Percentiles rank a stretch among this genome's conserved stretches.
phyloP scores from a whole-genome alignment of 192 early-diverging fungal species.

The Globomyces pollinis-pini region DNA sequence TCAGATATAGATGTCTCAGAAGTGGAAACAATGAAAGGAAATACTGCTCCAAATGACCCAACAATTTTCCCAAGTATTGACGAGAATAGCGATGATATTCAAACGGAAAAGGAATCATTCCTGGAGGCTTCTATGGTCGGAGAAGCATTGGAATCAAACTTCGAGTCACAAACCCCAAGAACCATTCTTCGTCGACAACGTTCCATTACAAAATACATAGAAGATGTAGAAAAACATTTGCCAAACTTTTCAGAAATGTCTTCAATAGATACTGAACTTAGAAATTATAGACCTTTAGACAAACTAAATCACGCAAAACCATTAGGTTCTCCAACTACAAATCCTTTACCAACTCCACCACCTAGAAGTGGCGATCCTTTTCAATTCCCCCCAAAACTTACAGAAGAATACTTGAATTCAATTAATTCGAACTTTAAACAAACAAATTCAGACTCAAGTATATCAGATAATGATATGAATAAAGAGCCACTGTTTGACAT shows the following conservation, averaged over 20 bases:
- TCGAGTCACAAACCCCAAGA: not conserved
- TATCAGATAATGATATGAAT: not conserved
- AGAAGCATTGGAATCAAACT: slow-evolving; percentile 2
- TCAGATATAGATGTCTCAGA: not conserved
- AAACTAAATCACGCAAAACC: too few species aligned
- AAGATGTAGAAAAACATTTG: slow-evolving; percentile 10
- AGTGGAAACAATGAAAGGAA: not conserved
- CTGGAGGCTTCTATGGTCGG: slow-evolving; percentile 5
- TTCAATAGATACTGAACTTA: too few species aligned
- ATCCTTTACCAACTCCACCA: too few species aligned
- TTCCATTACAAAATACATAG: slow-evolving; percentile 11
- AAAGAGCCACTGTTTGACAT: not conserved
- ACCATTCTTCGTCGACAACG: too few species aligned
- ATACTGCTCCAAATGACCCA: not conserved
- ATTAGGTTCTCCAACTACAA: too few species aligned
- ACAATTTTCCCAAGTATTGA: not conserved
- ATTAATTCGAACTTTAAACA: not conserved
- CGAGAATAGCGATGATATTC: not conserved
- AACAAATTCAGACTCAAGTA: not conserved
- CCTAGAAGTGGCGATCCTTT: too few species aligned
- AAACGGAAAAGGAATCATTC: not conserved
- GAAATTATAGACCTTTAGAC: too few species aligned
- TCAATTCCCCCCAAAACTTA: too few species aligned
- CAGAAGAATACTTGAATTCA: too few species aligned
- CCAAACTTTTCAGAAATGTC: not conserved